phyloP scores from a whole-genome alignment of 2,329 filamentous ascomycete species.

The Trichoderma endophyticum region DNA sequence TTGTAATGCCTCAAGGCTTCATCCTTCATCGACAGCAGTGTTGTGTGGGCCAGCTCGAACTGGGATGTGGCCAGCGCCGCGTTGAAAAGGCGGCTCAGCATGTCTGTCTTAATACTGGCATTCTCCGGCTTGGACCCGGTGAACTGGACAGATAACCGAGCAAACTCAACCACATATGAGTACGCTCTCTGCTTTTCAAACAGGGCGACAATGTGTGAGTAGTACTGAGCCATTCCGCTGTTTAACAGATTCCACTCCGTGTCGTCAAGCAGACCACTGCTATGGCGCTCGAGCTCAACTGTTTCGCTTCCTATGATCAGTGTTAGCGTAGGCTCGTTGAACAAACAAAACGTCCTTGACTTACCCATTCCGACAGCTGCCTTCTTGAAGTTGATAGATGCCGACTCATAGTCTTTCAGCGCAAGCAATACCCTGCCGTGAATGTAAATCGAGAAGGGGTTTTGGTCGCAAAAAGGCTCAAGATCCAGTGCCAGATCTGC shows the following conservation, averaged over 20 bases:
- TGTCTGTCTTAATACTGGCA: slow-evolving; percentile 57
- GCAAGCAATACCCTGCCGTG: slow-evolving; percentile 76
- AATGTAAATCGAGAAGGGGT: slow-evolving; percentile 71
- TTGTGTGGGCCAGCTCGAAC: slow-evolving; percentile 79
- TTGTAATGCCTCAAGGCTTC: slow-evolving; percentile 67
- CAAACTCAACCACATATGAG: slow-evolving; percentile 81
- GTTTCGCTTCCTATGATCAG: slow-evolving; percentile 41
- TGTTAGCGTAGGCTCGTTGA: neutral
- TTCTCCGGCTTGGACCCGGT: slow-evolving; percentile 32
- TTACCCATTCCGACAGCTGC: slow-evolving; percentile 79
- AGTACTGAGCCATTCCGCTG: slow-evolving; percentile 77
- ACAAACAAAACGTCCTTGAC: slow-evolving; percentile 28
- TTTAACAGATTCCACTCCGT: slow-evolving; percentile 68
- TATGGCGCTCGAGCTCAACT: slow-evolving; percentile 51
- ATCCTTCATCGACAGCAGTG: slow-evolving; percentile 70
- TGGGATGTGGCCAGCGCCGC: slow-evolving; percentile 75
- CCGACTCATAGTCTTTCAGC: slow-evolving; percentile 68
- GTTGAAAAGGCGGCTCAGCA: slow-evolving; percentile 80
- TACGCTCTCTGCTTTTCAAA: slow-evolving; percentile 76
- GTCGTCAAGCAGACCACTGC: slow-evolving; percentile 67
- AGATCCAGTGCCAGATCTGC: slow-evolving; percentile 59
- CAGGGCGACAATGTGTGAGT: slow-evolving; percentile 77
- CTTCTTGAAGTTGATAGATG: slow-evolving; percentile 74
- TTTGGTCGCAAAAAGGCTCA: slow-evolving; percentile 52
- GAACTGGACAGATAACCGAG: slow-evolving; percentile 70